phyloP scores from a whole-genome alignment of 1,284 basidiomycete species.

The Lentinula novae-zelandiae region DNA sequence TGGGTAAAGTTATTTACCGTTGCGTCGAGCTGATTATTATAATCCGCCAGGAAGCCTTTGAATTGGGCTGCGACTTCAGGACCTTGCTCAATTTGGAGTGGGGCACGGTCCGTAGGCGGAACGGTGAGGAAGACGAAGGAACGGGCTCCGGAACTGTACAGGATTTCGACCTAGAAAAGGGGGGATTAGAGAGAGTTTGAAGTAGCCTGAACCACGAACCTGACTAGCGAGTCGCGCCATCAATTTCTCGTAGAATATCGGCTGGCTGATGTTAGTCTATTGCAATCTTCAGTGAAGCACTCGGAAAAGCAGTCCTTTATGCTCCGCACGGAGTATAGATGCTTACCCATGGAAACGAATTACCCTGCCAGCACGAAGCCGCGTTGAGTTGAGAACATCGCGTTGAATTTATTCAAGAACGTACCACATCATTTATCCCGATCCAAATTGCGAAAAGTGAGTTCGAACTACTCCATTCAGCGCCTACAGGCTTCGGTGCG shows the following conservation, averaged over 20 bases:
- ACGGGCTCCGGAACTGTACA: constrained; percentile 53
- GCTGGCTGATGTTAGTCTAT: constrained; percentile 53
- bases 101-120: constrained; percentile 58
- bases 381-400: background rate
- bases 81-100: constrained; percentile 51
- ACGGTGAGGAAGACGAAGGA: constrained; percentile 68
- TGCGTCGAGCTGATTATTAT: constrained; percentile 44
- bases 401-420: constrained; percentile 16
- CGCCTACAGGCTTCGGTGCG: constrained; percentile 45
- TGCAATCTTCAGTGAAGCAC: background rate
- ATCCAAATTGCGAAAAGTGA: constrained; percentile 64
- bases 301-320: background rate
- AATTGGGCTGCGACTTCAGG: constrained; percentile 31
- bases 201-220: constrained; percentile 25
- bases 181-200: background rate
- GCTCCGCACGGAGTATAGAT: background rate
- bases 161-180: constrained; percentile 42
- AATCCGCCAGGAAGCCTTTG: constrained; percentile 40
- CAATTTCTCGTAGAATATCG: constrained; percentile 45
- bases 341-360: constrained; percentile 49
- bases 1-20: constrained; percentile 37
- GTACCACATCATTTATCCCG: constrained; percentile 62
- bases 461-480: constrained; percentile 50
- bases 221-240: constrained; percentile 57
- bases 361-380: constrained; percentile 36